Conservation (phyloP, 495 filamentous ascomycete species). For the Penicillium canariense region DNA sequence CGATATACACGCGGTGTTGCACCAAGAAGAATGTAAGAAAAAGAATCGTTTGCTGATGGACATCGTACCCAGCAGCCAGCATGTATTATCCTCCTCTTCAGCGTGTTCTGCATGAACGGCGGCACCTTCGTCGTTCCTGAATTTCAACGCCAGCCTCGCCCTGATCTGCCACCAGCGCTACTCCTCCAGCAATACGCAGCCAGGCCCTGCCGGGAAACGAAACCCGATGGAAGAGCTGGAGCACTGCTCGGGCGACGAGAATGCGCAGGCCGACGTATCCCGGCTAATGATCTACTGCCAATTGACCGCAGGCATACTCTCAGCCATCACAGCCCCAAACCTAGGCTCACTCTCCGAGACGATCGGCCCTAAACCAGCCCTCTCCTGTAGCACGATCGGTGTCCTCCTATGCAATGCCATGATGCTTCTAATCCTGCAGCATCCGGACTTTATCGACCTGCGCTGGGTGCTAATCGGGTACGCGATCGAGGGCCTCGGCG, state of each 20-base stretch:
- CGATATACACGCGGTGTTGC: too few relatives aligned
- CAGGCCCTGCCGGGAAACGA: neutral
- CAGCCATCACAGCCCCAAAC: conserved; percentile 6
- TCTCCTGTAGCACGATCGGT: neutral
- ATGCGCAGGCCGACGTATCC: conserved; percentile 5
- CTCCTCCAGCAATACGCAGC: neutral
- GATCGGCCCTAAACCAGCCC: conserved; percentile 2
- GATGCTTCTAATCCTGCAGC: neutral
- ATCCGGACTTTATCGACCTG: conserved; percentile 1
- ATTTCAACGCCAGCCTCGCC: conserved; percentile 7
- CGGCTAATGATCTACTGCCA: conserved; percentile 5
- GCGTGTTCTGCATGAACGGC: neutral
- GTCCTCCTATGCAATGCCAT: neutral
- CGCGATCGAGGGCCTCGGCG: conserved; percentile 5
- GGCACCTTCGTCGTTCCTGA: conserved; percentile 9
- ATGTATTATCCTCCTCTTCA: conserved; percentile 11
- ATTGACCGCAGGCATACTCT: conserved; percentile 6
- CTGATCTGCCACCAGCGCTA: conserved; percentile 12
- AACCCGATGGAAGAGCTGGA: neutral
- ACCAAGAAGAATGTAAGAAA: too few relatives aligned
- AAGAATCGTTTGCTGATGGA: neutral
- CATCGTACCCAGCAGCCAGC: conserved; percentile 40
- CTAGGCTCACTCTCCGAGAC: conserved; percentile 7
- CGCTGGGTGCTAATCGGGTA: conserved; percentile 3
- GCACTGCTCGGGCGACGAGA: conserved; percentile 1